phyloP scores from a whole-genome alignment of 371 early-diverging fungal species.

The Lichtheimia corymbifera region DNA sequence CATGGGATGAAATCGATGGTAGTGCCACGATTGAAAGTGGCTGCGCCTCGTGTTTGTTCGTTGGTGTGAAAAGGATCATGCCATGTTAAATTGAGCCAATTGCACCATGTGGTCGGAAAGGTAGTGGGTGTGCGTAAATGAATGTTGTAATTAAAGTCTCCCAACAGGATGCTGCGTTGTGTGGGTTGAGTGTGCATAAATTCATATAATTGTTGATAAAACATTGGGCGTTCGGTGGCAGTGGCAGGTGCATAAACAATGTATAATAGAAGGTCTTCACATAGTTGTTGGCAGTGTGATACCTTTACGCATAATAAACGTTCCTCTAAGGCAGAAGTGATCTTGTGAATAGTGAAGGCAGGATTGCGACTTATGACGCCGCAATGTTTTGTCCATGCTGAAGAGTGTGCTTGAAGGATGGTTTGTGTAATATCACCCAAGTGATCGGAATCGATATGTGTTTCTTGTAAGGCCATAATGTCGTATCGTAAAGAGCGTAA shows the following conservation, averaged over 20 bases:
- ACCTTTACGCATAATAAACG: conserved; percentile 6
- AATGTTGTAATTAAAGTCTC: conserved; percentile 15
- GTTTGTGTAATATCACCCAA: neutral
- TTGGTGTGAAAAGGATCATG: neutral
- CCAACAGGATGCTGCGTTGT: conserved; percentile 11
- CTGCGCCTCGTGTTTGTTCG: neutral
- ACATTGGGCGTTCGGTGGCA: neutral
- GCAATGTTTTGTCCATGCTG: conserved; percentile 6
- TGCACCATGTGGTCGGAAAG: neutral
- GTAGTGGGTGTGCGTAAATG: neutral
- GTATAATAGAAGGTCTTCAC: neutral
- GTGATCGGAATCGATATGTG: neutral
- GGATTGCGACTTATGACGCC: conserved; percentile 6
- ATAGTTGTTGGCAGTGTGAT: conserved; percentile 4
- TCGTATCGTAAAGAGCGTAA: conserved; percentile 2
- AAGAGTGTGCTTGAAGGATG: conserved; percentile 3
- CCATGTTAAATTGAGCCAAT: conserved; percentile 1
- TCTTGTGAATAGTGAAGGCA: neutral
- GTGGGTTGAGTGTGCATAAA: neutral
- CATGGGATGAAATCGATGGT: conserved; percentile 7
- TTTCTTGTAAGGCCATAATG: conserved; percentile 12
- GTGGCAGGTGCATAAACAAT: conserved; percentile 9
- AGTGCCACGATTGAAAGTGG: conserved; percentile 1
- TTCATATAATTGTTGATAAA: neutral
- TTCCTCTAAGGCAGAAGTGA: neutral